Percentiles rank a stretch among this genome's conserved stretches.
phyloP scores from a whole-genome alignment of 306 rosid genomes.

The Castanea sativa region DNA sequence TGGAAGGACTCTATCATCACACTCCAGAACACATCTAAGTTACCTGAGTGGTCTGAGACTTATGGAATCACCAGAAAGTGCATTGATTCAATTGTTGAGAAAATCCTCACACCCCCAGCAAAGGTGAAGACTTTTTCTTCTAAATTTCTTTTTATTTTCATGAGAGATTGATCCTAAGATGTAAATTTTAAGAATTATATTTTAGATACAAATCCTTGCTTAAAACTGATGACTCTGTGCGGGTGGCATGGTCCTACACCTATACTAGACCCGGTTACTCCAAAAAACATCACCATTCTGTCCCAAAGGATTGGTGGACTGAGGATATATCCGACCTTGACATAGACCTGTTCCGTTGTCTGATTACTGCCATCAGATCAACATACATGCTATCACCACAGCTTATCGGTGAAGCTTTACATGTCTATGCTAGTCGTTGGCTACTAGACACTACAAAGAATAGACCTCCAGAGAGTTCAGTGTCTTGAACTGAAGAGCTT shows the following conservation, averaged over 20 bases:
- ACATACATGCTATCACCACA: conserved; percentile 69
- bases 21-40: conserved; percentile 56
- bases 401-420: conserved; percentile 93
- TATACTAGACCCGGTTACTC: conserved; percentile 89
- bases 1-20: conserved; percentile 90
- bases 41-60: conserved; percentile 83
- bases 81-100: conserved; percentile 82
- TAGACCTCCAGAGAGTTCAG: conserved; percentile 32
- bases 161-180: neutral
- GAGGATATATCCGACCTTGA: conserved; percentile 89
- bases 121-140: conserved; percentile 48
- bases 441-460: conserved; percentile 57
- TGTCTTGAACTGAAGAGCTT: conserved; percentile 45
- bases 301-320: conserved; percentile 99
- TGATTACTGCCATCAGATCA: conserved; percentile 69
- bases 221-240: conserved; percentile 29
- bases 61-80: conserved; percentile 85
- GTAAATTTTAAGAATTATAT: neutral
- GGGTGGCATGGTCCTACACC: conserved; percentile 96
- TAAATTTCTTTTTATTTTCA: neutral
- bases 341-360: conserved; percentile 75
- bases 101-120: conserved; percentile 68
- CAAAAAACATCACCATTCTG: conserved; percentile 64
- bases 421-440: conserved; percentile 81
- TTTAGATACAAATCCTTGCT: neutral